phyloP scores from a whole-genome alignment of 257 asterid species.

The Petrea volubilis region DNA sequence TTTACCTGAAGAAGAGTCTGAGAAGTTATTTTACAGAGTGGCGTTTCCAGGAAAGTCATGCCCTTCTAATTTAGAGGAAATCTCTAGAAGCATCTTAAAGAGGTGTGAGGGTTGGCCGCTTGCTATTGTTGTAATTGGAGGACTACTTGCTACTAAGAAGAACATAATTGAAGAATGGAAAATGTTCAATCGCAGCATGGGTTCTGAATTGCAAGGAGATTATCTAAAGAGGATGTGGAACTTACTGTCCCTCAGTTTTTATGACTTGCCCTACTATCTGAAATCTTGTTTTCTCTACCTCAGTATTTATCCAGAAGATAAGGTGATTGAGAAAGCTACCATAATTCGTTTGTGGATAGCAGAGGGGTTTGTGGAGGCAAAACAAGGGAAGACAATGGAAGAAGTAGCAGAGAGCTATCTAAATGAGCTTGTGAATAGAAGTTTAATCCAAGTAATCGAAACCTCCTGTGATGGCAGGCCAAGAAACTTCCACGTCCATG shows the following conservation, averaged over 20 bases:
- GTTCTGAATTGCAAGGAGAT: too few species aligned
- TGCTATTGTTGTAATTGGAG: neutral
- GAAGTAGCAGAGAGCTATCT: slow-evolving; percentile 32
- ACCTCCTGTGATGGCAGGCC: neutral
- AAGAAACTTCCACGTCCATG: slow-evolving; percentile 23
- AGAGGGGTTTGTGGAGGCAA: too few species aligned
- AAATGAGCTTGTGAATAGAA: slow-evolving; percentile 27
- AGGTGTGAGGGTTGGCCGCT: slow-evolving; percentile 7
- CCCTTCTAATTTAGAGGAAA: neutral
- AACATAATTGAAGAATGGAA: neutral
- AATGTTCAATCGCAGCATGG: neutral
- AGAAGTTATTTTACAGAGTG: slow-evolving; percentile 3
- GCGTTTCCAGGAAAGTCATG: slow-evolving; percentile 22
- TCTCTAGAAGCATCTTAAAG: neutral
- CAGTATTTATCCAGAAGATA: too few species aligned
- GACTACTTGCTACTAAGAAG: neutral
- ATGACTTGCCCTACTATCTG: too few species aligned
- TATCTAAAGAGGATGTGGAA: too few species aligned
- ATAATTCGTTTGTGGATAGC: too few species aligned
- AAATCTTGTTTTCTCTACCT: too few species aligned
- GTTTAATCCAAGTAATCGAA: slow-evolving; percentile 26
- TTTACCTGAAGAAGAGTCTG: neutral
- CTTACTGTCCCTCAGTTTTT: too few species aligned
- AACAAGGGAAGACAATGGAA: too few species aligned
- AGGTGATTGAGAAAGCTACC: too few species aligned